These are phyloP conservation scores for Cladophialophora yegresii DNA, from an alignment of 2,329 filamentous ascomycete species.

Conservation along the genomic window DNA sequence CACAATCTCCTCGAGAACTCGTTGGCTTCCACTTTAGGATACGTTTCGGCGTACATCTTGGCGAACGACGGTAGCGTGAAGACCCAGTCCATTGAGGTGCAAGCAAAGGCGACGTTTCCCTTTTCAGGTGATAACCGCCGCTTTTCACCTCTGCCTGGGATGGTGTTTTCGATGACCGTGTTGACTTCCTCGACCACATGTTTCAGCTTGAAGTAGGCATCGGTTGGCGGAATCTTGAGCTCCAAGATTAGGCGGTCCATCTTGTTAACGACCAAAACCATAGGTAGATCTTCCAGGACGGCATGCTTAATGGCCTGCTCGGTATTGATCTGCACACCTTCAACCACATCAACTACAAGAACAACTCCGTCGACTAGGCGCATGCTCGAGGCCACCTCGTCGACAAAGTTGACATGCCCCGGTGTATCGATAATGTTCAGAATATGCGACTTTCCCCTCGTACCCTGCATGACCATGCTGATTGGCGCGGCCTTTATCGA, in stretches of 20 bases:
- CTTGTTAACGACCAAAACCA: slow-evolving; percentile 94
- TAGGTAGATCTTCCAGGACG: slow-evolving; percentile 81
- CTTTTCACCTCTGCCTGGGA: slow-evolving; percentile 76
- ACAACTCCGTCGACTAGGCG: slow-evolving; percentile 89
- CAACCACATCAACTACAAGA: slow-evolving; percentile 91
- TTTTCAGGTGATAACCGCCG: slow-evolving; percentile 89
- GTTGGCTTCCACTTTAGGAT: slow-evolving; percentile 74
- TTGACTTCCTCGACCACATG: slow-evolving; percentile 99
- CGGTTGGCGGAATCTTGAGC: slow-evolving; percentile 86
- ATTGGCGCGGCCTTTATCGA: slow-evolving; percentile 94
- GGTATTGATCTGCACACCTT: slow-evolving; percentile 98
- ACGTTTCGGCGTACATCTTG: slow-evolving; percentile 91
- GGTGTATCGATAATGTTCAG: slow-evolving; percentile 95
- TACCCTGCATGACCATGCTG: slow-evolving; percentile 85
- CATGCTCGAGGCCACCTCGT: slow-evolving; percentile 87
- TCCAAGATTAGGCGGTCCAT: slow-evolving; percentile 94
- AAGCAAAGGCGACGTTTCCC: slow-evolving; percentile 97
- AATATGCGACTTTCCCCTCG: slow-evolving; percentile 90
- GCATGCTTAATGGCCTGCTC: slow-evolving; percentile 97
- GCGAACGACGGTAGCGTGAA: slow-evolving; percentile 93
- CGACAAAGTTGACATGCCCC: slow-evolving; percentile 96
- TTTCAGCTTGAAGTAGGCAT: slow-evolving; percentile 98
- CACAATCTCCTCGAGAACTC: slow-evolving; percentile 86
- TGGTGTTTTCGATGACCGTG: slow-evolving; percentile 83
- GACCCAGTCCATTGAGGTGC: slow-evolving; percentile 91